Base-by-base conservation (phyloP, 306 rosid species). In the Sicyos baderoa region DNA sequence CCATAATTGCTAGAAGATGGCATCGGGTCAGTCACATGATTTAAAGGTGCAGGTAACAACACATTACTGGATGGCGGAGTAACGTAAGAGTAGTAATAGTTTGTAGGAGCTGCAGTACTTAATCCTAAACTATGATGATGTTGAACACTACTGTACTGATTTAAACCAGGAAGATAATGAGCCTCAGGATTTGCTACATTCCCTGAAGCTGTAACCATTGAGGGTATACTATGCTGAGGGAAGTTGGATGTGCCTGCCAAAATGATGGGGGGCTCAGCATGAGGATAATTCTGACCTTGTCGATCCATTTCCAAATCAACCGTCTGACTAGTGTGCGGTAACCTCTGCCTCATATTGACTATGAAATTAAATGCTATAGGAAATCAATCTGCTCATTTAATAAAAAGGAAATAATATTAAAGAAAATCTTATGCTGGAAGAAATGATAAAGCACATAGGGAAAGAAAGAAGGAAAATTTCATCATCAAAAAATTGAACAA, bases 81-180 rank as follows among this genome's bases (percentile, higher is more conserved):
- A 76, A 81, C 80, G 73, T 88, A 85, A 19, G 95, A 68, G 81
- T 84, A 93, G 75, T 79, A 86, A 59, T 81, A 68, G 78, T 79
- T 84, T 70, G 86, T 74, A 18, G 91, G 71, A 44, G 82, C 75
- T 35, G 84, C 83, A 68, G 79, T 79, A 48, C 85, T 79, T 76
- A 84, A 79, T n/a, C 87, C 94, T 74, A 85, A 76, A 83, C 81
- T 87, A 75, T 77, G 90, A 75, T 81, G 89, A 62, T 82, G 91
- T 29, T 74, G 95, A 70, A 76, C 73, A 62, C 87, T 79, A 37
- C 85, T 82, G 72, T 79, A 85, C 10, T 77, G 94, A 68, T 88
- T 16, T 79, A 83, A 67, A 54, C 91, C 88, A 15, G 83, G 82
- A 71, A 82, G 54, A 83, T 83, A 84, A 44, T 85, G 91, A 57